Evolutionary conservation across 1,139 yeast species (phyloP).

Genomic region (Wickerhamomyces sp.): DNA sequence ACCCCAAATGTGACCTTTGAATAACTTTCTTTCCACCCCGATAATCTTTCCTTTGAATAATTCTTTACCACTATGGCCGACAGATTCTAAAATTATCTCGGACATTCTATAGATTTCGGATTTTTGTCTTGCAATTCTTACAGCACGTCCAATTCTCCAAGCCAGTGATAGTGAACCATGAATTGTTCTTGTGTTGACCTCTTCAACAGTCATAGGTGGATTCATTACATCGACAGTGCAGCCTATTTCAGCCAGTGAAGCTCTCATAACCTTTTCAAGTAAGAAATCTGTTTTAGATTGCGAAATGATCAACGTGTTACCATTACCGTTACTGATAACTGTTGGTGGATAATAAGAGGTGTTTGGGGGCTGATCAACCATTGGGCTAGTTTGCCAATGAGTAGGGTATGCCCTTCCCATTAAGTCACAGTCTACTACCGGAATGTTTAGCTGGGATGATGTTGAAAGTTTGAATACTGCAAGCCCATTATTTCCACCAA

Average conservation of each 20-base stretch:
- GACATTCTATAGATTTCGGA: conserved; percentile 35
- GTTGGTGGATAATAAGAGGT: conserved; percentile 30
- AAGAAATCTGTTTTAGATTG: conserved; percentile 30
- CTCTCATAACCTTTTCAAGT: conserved; percentile 37
- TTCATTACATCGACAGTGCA: conserved; percentile 35
- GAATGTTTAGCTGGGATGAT: conserved; percentile 29
- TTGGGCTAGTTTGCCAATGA: conserved; percentile 35
- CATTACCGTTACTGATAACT: conserved; percentile 40
- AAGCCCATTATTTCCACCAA: conserved; percentile 43
- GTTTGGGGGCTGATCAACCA: conserved; percentile 20
- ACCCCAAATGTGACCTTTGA: conserved; percentile 43
- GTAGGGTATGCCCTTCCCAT: conserved; percentile 46
- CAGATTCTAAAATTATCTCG: conserved; percentile 32
- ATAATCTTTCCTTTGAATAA: conserved; percentile 40
- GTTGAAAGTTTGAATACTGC: conserved; percentile 30
- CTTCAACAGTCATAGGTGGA: conserved; percentile 30
- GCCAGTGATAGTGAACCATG: conserved; percentile 36
- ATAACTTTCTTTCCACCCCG: conserved; percentile 36
- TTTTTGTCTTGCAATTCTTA: conserved; percentile 33
- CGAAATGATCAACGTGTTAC: conserved; percentile 34
- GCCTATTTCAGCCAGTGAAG: conserved; percentile 38
- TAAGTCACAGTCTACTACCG: conserved; percentile 38
- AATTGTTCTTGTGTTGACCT: conserved; percentile 26
- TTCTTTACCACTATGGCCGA: conserved; percentile 35
- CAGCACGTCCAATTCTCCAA: conserved; percentile 46